Base-by-base conservation (phyloP, 2,329 filamentous ascomycete species). In the Tolypocladium guangdongense region DNA sequence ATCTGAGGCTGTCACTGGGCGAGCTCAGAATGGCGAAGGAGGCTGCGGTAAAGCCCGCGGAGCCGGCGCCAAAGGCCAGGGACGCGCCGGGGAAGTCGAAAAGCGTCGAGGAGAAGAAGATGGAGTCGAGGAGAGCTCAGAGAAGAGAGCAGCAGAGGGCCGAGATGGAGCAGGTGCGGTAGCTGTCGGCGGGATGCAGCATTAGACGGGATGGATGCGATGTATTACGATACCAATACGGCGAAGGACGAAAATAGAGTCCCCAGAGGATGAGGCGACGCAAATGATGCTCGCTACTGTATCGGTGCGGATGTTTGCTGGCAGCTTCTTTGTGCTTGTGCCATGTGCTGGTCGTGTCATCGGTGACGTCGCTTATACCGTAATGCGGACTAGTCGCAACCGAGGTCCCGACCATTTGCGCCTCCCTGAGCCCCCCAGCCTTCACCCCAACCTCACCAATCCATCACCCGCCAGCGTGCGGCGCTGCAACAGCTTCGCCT, bases 11-110 rank as follows among this genome's bases (percentile, higher is more conserved):
- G 58, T 84, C 76, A 39, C 75, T 78, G 56, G 77, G 78, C 53
- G 91, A 96, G 62, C 74, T 96, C 60, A 78, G 85, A 60, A 72
- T 86, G 54, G 91, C 89, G 5, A 85, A 78, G 66, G 84, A 90
- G 64, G 84, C 84, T 14, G 71, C 73, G n/a, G 65, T 61, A 16
- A 66, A 63, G 55, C 57, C 61, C 18, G 50, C 56, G 52, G 54
- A 45, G 35, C 30, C 52, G 16, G 46, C 41, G 14, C 10, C 47
- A 3, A 70, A 52, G 48, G 47, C 41, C 30, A 63, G 60, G 56
- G 67, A 71, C 50, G 54, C 58, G 11, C 63, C 62, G 57, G 55
- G 61, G 54, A 66, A 65, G 55, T 62, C 65, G 36, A 61, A 58
- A 30, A 32, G 24, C n/a, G 18, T 32, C 18, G 39, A 56, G 54